Base-by-base conservation (phyloP, 108 stramenopile genomes). In the Mediolabrus comicus region DNA sequence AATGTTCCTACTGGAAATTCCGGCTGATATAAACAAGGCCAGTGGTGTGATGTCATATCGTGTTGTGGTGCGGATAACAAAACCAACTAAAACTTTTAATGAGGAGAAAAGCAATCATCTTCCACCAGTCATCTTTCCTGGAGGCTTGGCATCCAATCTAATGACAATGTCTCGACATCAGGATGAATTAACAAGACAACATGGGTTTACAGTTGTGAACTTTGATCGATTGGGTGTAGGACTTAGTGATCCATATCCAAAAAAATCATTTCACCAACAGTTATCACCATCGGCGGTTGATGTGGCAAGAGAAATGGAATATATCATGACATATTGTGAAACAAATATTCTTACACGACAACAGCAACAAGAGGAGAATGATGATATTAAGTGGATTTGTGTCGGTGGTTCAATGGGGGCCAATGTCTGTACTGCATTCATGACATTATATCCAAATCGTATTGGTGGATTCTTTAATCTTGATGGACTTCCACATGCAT, bases 131-230 rank as follows among this genome's bases (percentile, higher is more conserved):
- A 65, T 65, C 14, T 53, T 65, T 36, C 52, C 53, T 17, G 65
- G 65, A 7, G 65, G 65, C 6, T 17, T 65, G 52, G 65, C 65
- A 7, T 65, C 65, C 46, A 65, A 65, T 31, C 65, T 65, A 17
- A 53, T 65, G 52, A 65, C 65, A 6, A 65, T 65, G 65, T 30
- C 65, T 9, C 65, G 53, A 16, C 65, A 65, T 53, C 65, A 65
- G 25, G 65, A 65, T 12, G 52, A 53, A 30, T 14, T 65, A 2
- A 34, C 65, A 28, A 30, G 11, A 6, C 16, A 17, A n/a, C 13
- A 22, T 9, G 65, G 65, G 13, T 65, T 65, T 17, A 65, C 53
- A 4, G 65, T 53, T 9, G 53, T 65, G 6, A 65, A 65, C 13
- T 65, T 53, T 25, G 65, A 65, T 53, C 26, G 65, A 16, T 33